Conservation (phyloP, 2,329 filamentous ascomycete genomes). For the Paecilomyces niveus region DNA sequence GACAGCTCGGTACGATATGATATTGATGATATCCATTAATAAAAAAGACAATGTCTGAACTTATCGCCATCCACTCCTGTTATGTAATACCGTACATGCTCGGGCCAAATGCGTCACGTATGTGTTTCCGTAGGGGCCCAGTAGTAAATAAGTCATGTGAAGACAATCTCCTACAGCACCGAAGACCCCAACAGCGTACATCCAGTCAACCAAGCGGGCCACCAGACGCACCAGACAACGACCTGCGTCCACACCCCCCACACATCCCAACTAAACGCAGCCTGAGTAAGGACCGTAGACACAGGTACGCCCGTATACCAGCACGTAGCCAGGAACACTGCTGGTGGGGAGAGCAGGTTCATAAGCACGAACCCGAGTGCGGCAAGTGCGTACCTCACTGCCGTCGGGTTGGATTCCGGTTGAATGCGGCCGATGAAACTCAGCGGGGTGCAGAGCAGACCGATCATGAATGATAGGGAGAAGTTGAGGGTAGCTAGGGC, state of each 20-base stretch:
- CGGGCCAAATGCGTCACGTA: not conserved
- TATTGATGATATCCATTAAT: not conserved
- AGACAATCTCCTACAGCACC: conserved; percentile 16
- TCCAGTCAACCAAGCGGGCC: conserved; percentile 78
- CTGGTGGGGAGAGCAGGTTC: conserved; percentile 55
- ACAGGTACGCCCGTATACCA: conserved; percentile 44
- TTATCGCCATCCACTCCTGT: not conserved
- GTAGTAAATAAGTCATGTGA: not conserved
- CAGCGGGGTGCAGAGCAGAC: conserved; percentile 69
- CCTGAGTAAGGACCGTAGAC: conserved; percentile 57
- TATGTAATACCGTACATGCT: not conserved
- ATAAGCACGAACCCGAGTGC: conserved; percentile 46
- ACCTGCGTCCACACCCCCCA: conserved; percentile 86
- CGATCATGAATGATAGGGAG: conserved; percentile 77
- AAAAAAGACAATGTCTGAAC: not conserved
- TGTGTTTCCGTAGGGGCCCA: not conserved
- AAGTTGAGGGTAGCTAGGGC: conserved; percentile 95
- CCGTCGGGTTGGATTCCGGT: conserved; percentile 1
- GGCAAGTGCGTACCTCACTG: conserved; percentile 14
- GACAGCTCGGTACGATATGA: not conserved
- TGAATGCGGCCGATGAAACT: conserved; percentile 53
- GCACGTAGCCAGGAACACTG: conserved; percentile 45
- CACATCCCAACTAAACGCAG: conserved; percentile 81
- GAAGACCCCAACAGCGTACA: conserved; percentile 28
- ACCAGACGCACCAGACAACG: conserved; percentile 92